Base-by-base conservation (phyloP, 2,329 filamentous ascomycete species). In the Xylaria sp. region DNA sequence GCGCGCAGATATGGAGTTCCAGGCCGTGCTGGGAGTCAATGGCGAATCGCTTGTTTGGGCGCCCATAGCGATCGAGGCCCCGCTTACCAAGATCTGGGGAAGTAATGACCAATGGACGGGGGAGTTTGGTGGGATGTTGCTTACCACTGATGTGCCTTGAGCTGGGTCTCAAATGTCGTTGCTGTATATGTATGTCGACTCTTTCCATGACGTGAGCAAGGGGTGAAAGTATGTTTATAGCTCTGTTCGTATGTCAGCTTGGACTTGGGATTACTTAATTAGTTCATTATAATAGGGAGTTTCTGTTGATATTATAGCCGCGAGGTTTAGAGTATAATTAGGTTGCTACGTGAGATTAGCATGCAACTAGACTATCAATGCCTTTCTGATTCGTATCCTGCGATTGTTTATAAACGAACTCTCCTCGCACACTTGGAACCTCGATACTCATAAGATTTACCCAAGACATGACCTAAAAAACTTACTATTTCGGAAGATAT, bases 41-140 rank as follows among this genome's bases (percentile, higher is more conserved):
- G 82, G 82, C 0, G 73, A 74, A 48, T 75, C 74, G 7, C 78
- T 82, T 45, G 80, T 80, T 18, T 83, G 81, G 82, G 79, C 77
- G 4, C 75, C 78, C 3, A 80, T 85, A 23, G 82, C 81, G 0
- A 77, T 85, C 63, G 83, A 84, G 73, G 83, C 83, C 9, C 83
- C 83, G 3, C 65, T 85, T 36, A 65, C 75, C 15, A 70, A 69
- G n/a, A 60, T 84, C 6, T 81, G 80, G 2, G 82, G 81, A 2
- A 68, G 61, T 13, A 72, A 57, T 0, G 67, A 72, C 2, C 76
- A 76, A 0, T 81, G 80, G 79, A 72, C 56, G 5, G 80, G 80
- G 1, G 62, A 76, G 60, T 58, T 81, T 41, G 74, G 71, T 8
- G 72, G 73, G 3, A 74, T 80, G 71, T 71, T 68, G 1, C 72